Percentiles rank a stretch among this genome's conserved stretches.
Conservation (phyloP, 2,329 filamentous ascomycete genomes). For the Ceratocystis cacaofunesta region DNA sequence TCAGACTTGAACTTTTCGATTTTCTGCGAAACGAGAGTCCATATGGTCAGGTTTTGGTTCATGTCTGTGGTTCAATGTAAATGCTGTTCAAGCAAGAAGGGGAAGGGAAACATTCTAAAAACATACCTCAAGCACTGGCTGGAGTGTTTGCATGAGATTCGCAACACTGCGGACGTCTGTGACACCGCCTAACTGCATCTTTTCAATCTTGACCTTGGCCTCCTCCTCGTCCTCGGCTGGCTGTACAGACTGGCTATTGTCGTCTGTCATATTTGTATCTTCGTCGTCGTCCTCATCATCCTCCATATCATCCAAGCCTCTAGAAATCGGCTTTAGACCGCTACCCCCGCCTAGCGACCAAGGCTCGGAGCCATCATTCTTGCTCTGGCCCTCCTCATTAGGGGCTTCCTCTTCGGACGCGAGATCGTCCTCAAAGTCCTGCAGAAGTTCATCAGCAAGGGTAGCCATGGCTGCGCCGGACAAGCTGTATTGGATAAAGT, state of each 20-base stretch:
- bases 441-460: conserved; percentile 78
- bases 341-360: not conserved
- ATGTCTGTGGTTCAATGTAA: conserved; percentile 57
- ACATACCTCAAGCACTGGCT: conserved; percentile 71
- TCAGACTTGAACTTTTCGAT: conserved; percentile 62
- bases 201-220: conserved; percentile 63
- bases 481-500: too few relatives aligned
- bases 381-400: conserved; percentile 33
- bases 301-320: conserved; percentile 34
- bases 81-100: conserved; percentile 27
- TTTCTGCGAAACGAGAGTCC: conserved; percentile 43
- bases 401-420: conserved; percentile 43
- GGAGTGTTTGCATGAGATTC: conserved; percentile 63
- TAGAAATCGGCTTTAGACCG: conserved; percentile 23
- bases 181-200: conserved; percentile 59
- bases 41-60: conserved; percentile 38
- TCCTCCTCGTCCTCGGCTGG: conserved; percentile 50
- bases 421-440: conserved; percentile 63
- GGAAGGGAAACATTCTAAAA: not conserved
- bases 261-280: conserved; percentile 43
- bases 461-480: conserved; percentile 53
- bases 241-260: conserved; percentile 29
- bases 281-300: conserved; percentile 45
- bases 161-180: conserved; percentile 69
- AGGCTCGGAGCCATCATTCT: conserved; percentile 23